Evolutionary conservation across 2,329 filamentous ascomycete species (phyloP), one percentile per base, ranked within the genome.

Genomic region (Diaporthe humulicola): DNA sequence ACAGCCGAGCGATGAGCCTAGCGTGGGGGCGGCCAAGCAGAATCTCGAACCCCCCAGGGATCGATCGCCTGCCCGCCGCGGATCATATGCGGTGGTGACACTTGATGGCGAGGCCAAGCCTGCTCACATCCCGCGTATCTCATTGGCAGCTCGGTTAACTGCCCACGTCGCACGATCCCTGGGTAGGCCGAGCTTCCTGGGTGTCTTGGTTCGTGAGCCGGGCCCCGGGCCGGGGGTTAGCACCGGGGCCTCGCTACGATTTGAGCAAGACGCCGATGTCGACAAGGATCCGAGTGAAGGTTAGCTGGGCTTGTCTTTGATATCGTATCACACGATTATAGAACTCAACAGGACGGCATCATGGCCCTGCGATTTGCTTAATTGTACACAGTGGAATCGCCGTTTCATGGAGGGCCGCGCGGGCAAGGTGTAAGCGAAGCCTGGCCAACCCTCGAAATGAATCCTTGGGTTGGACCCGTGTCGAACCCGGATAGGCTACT

Each of bases 31-130:
- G 38, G 36, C 58, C 33, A 28, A 61, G 38, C 10, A 61, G 48
- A 54, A 28, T 54, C 22, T 40, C 1, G 48, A 69, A 8, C 1
- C n/a, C 12, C 12, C n/a, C 33, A 69, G 64, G 33, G 45, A 22
- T 28, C 30, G 45, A 36, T 40, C 19, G 64, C 48, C 9, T 36
- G 64, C 64, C 25, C 7, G 10, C 33, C 14, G 69, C 69, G 19
- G 69, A 74, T 74, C 69, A 71, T 60, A 57, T 74, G 73, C 17
- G 25, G 28, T n/a, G 25, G 30, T 58, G 73, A 57, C 58, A 64
- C 28, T 61, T 54, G 40, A 57, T 38, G 38, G 28, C 25, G 25
- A 61, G 38, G 58, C 28, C 52, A 36, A 61, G 60, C 70, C 25
- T 54, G 42, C 28, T 25, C 9, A 52, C 8, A 54, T 30, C 15